Evolutionary conservation across 345 rosid species (phyloP), one percentile per base, ranked within the genome.

Genomic region (Camelina sativa): DNA sequence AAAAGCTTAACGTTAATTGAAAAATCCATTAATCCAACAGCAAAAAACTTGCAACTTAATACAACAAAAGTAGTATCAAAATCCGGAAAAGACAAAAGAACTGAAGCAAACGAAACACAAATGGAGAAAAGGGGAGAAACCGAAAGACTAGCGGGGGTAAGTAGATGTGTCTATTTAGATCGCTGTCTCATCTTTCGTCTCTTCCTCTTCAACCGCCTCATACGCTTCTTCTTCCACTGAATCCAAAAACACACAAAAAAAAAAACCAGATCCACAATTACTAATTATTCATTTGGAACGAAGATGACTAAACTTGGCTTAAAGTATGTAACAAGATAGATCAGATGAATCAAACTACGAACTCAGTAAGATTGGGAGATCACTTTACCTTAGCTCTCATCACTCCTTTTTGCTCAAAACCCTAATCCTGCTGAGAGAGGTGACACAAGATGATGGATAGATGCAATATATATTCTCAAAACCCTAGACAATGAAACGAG

Each of bases 201-300:
- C 77, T 82, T 82, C 81, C 85, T 82, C 81, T 82, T 82, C 82
- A 82, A 76, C 17, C 85, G 80, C 79, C 85, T 80, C 85, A 82
- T 82, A 40, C 85, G 79, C 83, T 82, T 82, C 79, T 82, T 82
- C 83, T 82, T 82, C 85, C 85, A 82, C 85, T 78, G 69, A 15
- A 38, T 2, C 28, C 28, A n/a, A 46, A 5, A 15, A 34, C 8
- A 32, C 6, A 1, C 0, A 30, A 41, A 28, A 28, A 28, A 28
- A 28, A 28, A 2, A 28, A 57, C 19, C 68, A 62, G 69, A 72
- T 72, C 54, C 46, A 72, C 54, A 50, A 50, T 50, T n/a, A 3
- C 3, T 46, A 6, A 15, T 20, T 5, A 22, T 13, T 8, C 58
- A 13, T 22, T 46, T 1, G 19, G 4, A 2, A 30, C 44, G 23